Percentiles rank a stretch among this genome's conserved stretches.
These are phyloP conservation scores for Monsonia emarginata DNA, from an alignment of 441 rosid species.

Conservation along the genomic window DNA sequence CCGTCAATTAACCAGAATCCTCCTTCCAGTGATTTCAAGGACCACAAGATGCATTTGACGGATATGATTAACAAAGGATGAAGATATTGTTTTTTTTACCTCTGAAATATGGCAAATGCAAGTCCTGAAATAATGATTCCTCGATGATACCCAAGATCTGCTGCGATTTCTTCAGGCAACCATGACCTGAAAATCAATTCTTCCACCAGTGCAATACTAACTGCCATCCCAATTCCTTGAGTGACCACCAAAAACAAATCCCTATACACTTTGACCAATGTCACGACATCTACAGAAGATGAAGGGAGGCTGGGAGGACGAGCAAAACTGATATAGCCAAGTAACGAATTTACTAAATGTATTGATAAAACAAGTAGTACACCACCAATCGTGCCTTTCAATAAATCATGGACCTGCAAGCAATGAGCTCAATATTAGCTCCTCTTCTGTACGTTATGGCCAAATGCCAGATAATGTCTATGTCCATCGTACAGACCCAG, in stretches of 20 bases:
- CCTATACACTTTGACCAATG: constrained; percentile 33
- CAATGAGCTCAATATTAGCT: constrained; percentile 15
- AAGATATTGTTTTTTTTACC: too few species aligned
- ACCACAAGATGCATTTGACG: too few species aligned
- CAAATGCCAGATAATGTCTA: background rate
- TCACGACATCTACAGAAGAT: constrained; percentile 35
- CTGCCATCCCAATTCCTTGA: constrained; percentile 54
- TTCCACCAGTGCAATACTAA: constrained; percentile 61
- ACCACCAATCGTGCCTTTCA: constrained; percentile 63
- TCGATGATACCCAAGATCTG: constrained; percentile 65
- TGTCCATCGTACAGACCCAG: too few species aligned
- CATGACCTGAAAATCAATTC: constrained; percentile 85
- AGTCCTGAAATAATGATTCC: constrained; percentile 78
- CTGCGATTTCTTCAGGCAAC: constrained; percentile 74
- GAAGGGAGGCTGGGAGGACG: constrained; percentile 47
- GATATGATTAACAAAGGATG: too few species aligned
- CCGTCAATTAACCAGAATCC: too few species aligned
- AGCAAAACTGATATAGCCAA: constrained; percentile 52
- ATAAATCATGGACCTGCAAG: constrained; percentile 54
- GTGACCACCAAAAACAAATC: constrained; percentile 36
- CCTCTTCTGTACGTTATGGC: background rate
- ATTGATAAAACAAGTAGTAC: constrained; percentile 49
- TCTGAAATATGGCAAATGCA: constrained; percentile 55
- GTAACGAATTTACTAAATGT: constrained; percentile 47
- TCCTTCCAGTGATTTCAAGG: too few species aligned